A percentile compares a stretch with the other conserved stretches of the same genome.
Evolutionary conservation across 805 yeast species (phyloP).

Genomic region (Suhomyces sp.): DNA sequence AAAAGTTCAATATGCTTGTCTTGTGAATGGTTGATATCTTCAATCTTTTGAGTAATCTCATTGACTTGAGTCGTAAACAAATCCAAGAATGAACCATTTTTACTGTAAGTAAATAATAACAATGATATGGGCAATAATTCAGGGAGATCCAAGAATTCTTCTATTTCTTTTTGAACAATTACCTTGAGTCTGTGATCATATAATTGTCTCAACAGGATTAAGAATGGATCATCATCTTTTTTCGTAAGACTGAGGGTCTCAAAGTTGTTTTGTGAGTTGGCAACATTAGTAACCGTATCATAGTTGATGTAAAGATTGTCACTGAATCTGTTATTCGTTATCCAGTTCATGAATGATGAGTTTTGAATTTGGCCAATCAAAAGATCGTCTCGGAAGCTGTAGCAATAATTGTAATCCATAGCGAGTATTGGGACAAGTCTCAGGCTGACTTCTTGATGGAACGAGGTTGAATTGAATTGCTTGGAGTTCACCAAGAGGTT

Average conservation of each 20-base stretch:
- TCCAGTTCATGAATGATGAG: conserved; percentile 34
- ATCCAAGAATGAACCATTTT: conserved; percentile 16
- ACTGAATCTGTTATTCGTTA: conserved; percentile 22
- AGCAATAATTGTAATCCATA: conserved; percentile 22
- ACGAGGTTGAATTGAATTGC: conserved; percentile 9
- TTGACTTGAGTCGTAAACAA: conserved; percentile 15
- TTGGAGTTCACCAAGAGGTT: conserved; percentile 14
- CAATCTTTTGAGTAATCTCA: conserved; percentile 11
- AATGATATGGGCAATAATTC: conserved; percentile 21
- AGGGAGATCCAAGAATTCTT: conserved; percentile 11
- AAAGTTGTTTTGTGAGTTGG: conserved; percentile 15
- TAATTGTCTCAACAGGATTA: conserved; percentile 16
- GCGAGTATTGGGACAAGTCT: conserved; percentile 24
- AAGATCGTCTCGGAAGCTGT: conserved; percentile 18
- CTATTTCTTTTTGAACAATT: conserved; percentile 7
- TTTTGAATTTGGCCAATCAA: conserved; percentile 20
- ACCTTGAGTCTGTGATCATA: conserved; percentile 14
- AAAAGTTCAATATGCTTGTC: conserved; percentile 17
- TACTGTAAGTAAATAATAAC: conserved; percentile 13
- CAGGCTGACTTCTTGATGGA: conserved; percentile 14
- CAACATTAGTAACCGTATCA: conserved; percentile 17
- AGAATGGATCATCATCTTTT: conserved; percentile 17
- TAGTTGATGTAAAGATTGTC: conserved; percentile 18
- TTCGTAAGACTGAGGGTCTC: conserved; percentile 11
- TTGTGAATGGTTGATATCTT: conserved; percentile 13